Base-by-base conservation (phyloP, 805 yeast genomes). In the Wickerhamiella occidentalis region DNA sequence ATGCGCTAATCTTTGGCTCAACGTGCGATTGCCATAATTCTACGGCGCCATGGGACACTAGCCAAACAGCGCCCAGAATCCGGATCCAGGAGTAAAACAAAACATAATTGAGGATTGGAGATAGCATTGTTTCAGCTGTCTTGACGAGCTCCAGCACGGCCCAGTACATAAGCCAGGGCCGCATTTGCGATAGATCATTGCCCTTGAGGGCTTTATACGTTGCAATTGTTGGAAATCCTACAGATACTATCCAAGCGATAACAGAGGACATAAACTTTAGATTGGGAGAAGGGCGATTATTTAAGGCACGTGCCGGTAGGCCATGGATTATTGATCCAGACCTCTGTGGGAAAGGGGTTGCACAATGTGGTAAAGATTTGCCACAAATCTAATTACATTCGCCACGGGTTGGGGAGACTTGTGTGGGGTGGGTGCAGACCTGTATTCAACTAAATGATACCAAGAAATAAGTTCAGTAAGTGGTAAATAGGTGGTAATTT, bases 121-220 rank as follows among this genome's bases (percentile, higher is more conserved):
- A 63, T 17, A 76, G 55, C 28, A 67, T 60, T 40, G 72, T 67
- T 51, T 72, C 75, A 11, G 65, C 55, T 1, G 66, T 63, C 7
- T 68, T 56, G 40, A 71, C 61, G 6, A 68, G 54, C 3, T 80
- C 72, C 48, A 73, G 63, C 1, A 82, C 78, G 11, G 81, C 68
- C 94, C 95, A 85, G 64, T 82, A 79, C 51, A 71, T 65, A 30
- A 74, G 63, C 76, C 80, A 74, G 9, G 74, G 69, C 41, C 65
- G 64, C 6, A 68, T 54, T n/a, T 61, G 58, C 2, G 64, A 51
- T 36, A 58, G 50, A 51, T 69, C 71, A 55, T 70, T 68, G 43
- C 64, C 56, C 48, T 74, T 72, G 49, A 78, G 68, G 1, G 85
- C 78, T 53, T 68, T 73, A 63, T 69, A 79, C 2, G 85, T 76